Percentiles rank a stretch among this genome's conserved stretches.
These are phyloP conservation scores for Tolypocladium cylindrosporum DNA, from an alignment of 2,329 filamentous ascomycete species.

Conservation along the genomic window DNA sequence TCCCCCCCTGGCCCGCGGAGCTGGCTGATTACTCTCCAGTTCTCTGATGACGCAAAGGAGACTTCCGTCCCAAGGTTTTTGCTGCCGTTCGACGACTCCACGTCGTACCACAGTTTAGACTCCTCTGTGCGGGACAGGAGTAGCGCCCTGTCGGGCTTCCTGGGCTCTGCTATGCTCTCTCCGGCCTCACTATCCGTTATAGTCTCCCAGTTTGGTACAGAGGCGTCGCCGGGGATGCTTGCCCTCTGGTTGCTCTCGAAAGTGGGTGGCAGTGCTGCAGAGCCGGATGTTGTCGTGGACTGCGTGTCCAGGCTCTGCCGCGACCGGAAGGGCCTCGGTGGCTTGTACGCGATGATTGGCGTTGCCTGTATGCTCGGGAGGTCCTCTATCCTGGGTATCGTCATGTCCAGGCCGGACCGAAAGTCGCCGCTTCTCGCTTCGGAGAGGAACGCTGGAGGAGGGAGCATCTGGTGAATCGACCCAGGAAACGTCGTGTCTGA, in stretches of 20 bases:
- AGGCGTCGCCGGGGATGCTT: constrained; percentile 1
- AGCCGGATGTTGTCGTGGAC: constrained; percentile 22
- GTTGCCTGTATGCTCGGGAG: constrained; percentile 12
- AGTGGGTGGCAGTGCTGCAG: constrained; percentile 17
- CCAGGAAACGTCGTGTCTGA: constrained; percentile 17
- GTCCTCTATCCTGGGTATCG: constrained; percentile 17
- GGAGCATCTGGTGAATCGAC: constrained; percentile 21
- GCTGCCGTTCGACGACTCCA: constrained; percentile 9
- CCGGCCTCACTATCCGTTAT: constrained; percentile 11
- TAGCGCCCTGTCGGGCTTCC: constrained; percentile 12
- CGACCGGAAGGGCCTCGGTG: constrained; percentile 6
- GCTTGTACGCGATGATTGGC: constrained; percentile 3
- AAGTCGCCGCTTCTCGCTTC: constrained; percentile 15
- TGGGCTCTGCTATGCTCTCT: constrained; percentile 14
- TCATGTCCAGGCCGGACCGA: constrained; percentile 15
- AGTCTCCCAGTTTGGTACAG: constrained; percentile 10
- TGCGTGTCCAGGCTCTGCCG: constrained; percentile 13
- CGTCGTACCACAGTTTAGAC: constrained; percentile 12
- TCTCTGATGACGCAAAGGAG: constrained; percentile 26
- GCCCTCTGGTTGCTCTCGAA: constrained; percentile 5
- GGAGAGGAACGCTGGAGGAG: constrained; percentile 16
- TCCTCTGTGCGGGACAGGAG: constrained; percentile 6
- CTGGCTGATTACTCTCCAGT: constrained; percentile 22
- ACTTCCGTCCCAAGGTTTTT: constrained; percentile 16
- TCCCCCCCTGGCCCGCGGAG: constrained; percentile 12